These are phyloP conservation scores for Agaricus blazei DNA, from an alignment of 768 basidiomycete genomes.

Conservation along the genomic window DNA sequence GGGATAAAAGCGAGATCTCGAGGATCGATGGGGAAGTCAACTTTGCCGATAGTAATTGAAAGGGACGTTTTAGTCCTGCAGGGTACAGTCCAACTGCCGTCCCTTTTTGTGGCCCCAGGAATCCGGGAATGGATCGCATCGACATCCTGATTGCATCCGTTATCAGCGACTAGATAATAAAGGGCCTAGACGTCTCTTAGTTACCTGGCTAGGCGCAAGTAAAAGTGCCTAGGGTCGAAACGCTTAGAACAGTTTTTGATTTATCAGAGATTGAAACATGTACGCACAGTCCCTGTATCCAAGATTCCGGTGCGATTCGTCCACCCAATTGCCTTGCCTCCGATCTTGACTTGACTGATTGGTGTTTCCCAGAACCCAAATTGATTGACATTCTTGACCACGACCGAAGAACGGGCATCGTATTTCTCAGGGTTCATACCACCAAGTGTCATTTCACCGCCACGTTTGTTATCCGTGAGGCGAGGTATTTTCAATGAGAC, in stretches of 20 bases:
- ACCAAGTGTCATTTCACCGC: conserved; percentile 82
- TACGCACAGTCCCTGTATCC: conserved; percentile 38
- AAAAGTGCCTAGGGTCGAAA: background rate
- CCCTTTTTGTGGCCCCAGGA: conserved; percentile 47
- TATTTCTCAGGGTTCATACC: conserved; percentile 53
- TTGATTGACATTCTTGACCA: conserved; percentile 56
- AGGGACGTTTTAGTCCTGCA: conserved; percentile 53
- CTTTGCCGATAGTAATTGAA: conserved; percentile 54
- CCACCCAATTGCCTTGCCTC: conserved; percentile 49
- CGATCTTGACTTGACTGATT: conserved; percentile 53
- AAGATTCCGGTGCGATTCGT: conserved; percentile 67
- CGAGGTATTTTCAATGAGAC: conserved; percentile 80
- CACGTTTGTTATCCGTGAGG: conserved; percentile 59
- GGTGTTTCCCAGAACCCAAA: conserved; percentile 79
- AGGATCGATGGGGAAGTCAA: conserved; percentile 52
- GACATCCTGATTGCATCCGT: conserved; percentile 35
- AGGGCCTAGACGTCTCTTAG: background rate
- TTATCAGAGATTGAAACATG: background rate
- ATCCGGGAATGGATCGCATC: conserved; percentile 49
- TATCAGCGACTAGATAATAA: conserved; percentile 12
- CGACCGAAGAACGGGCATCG: conserved; percentile 49
- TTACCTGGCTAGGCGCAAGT: conserved; percentile 1
- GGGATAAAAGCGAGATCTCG: conserved; percentile 54
- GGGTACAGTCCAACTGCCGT: conserved; percentile 55
- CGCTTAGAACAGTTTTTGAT: background rate